Evolutionary conservation across 2,329 filamentous ascomycete genomes (phyloP).

Genomic region (Cordyceps cateniannulata): DNA sequence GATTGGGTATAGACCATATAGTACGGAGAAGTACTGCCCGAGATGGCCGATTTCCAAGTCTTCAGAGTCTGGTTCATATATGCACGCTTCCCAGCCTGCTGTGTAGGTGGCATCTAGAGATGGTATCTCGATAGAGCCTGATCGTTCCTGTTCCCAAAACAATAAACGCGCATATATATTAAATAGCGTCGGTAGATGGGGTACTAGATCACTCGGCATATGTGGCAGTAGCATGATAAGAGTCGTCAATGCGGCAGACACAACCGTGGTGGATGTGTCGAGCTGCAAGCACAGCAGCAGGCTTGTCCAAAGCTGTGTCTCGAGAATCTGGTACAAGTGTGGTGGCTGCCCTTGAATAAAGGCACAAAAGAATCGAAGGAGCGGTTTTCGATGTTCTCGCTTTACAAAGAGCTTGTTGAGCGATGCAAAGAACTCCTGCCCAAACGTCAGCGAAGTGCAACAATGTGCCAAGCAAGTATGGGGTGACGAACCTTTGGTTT

Average conservation of each 20-base stretch:
- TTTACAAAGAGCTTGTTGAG: constrained; percentile 62
- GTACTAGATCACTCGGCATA: constrained; percentile 65
- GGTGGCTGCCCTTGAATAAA: constrained; percentile 74
- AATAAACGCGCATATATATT: constrained; percentile 73
- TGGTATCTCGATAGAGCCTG: constrained; percentile 30
- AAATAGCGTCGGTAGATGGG: constrained; percentile 66
- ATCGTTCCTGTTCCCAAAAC: constrained; percentile 64
- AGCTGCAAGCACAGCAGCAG: constrained; percentile 68
- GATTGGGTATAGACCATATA: constrained; percentile 78
- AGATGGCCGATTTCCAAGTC: constrained; percentile 60
- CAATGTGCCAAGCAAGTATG: not conserved
- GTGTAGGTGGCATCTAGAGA: constrained; percentile 32
- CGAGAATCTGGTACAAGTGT: constrained; percentile 65
- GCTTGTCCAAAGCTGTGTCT: constrained; percentile 66
- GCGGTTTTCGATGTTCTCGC: constrained; percentile 55
- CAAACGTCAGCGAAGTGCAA: constrained; percentile 3
- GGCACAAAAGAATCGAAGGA: constrained; percentile 61
- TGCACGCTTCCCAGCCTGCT: constrained; percentile 55
- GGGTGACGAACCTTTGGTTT: constrained; percentile 46
- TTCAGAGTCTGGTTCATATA: constrained; percentile 55
- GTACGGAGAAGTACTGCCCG: constrained; percentile 69
- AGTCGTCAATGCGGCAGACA: constrained; percentile 68
- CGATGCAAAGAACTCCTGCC: constrained; percentile 58
- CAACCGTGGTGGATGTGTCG: constrained; percentile 69
- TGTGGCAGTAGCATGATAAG: constrained; percentile 79